Evolutionary conservation across 2,329 filamentous ascomycete species (phyloP).

Genomic region (Aspergillus luchuensis): DNA sequence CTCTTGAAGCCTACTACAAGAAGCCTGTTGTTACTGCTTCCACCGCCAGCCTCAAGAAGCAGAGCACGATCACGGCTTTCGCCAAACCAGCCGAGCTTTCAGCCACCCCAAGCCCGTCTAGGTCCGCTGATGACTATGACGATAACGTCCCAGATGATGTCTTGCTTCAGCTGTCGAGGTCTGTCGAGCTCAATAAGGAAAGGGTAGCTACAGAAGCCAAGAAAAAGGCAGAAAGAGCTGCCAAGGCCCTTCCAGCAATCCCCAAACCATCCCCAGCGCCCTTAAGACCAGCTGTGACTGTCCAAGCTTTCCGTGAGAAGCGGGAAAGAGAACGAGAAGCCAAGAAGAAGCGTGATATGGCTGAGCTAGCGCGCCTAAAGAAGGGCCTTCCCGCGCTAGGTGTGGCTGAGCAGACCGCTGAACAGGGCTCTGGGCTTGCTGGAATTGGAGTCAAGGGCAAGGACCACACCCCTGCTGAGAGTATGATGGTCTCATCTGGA

Average conservation of each 20-base stretch:
- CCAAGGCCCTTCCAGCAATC: constrained; percentile 28
- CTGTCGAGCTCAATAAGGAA: constrained; percentile 46
- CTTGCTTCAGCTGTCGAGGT: constrained; percentile 44
- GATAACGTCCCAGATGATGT: constrained; percentile 46
- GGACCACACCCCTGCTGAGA: constrained; percentile 72
- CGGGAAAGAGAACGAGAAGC: constrained; percentile 75
- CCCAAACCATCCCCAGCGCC: constrained; percentile 31
- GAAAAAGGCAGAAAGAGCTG: constrained; percentile 28
- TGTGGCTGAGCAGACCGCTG: constrained; percentile 59
- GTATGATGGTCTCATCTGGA: constrained; percentile 81
- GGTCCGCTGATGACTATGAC: constrained; percentile 43
- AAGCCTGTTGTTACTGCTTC: constrained; percentile 47
- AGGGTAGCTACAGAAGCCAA: constrained; percentile 36
- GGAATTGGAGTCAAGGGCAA: constrained; percentile 74
- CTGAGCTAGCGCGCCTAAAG: constrained; percentile 69
- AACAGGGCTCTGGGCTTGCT: constrained; percentile 76
- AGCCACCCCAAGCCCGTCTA: constrained; percentile 35
- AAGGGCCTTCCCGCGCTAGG: constrained; percentile 54
- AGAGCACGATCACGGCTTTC: constrained; percentile 45
- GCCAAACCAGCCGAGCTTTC: constrained; percentile 40
- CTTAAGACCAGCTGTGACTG: constrained; percentile 38
- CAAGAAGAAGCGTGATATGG: constrained; percentile 70
- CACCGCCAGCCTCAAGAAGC: constrained; percentile 47
- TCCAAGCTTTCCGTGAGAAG: constrained; percentile 68
- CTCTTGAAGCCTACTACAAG: constrained; percentile 57